Evolutionary conservation across 1,284 basidiomycete species (phyloP), one percentile per base, ranked within the genome.

Genomic region (Tilletiopsis washingtonensis): DNA sequence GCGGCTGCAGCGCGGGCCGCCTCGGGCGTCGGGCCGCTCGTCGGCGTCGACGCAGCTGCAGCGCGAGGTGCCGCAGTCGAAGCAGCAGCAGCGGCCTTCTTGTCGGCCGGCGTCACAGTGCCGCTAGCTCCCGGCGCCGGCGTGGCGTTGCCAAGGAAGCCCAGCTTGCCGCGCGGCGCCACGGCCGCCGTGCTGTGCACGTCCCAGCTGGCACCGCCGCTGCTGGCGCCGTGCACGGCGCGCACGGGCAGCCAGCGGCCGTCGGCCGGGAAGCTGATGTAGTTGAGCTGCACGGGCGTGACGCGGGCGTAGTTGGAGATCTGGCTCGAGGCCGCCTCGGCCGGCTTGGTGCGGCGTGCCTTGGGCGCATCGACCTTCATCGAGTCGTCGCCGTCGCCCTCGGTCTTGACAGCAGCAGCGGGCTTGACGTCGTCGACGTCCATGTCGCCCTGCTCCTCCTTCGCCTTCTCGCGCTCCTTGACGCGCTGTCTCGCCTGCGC

Each of bases 241-340:
- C 91, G 82, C 12, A 97, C 86, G n/a, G 93, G 91, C 55, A 86
- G 83, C 74, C 89, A 97, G 47, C 90, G 81, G 17, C 82, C 78
- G 9, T 85, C 83, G 1, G 78, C 49, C 0, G 89, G 83, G 81
- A 96, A 94, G 40, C 80, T 80, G 67, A 98, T 82, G 75, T 86
- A 84, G 19, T 82, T 78, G 27, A 94, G 77, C 74, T 99, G 94
- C 0, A 84, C 82, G 15, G 93, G 89, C 1, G 87, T 91, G 17
- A 97, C 89, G 45, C 94, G 84, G 12, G 91, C 87, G 69, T 96
- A 85, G 78, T 99, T 99, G 25, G 82, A 77, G 15, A 91, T 76
- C 51, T 78, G 80, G 75, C 93, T 88, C 12, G 79, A 86, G 1
- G 79, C 76, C 0, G 88, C 82, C 68, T 97, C 91, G 14, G 54